These are phyloP conservation scores for Eucalyptus paniculata DNA, from an alignment of 345 rosid species.

Conservation along the genomic window DNA sequence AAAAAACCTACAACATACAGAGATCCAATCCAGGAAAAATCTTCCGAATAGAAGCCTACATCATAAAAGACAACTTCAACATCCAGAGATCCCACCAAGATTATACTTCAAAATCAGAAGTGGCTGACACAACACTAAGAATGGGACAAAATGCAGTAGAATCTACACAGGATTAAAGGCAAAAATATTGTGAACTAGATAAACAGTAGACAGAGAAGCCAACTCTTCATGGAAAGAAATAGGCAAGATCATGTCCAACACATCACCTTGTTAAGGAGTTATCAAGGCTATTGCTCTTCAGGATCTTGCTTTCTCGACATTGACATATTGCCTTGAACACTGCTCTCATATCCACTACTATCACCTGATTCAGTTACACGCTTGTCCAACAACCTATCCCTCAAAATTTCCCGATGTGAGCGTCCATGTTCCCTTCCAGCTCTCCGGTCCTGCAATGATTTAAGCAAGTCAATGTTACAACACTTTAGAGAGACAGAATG, in stretches of 20 bases:
- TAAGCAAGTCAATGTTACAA: not conserved
- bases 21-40: not conserved
- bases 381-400: constrained; percentile 27
- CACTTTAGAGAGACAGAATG: not conserved
- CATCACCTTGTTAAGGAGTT: not conserved
- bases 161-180: not conserved
- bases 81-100: not conserved
- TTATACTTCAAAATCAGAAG: not conserved
- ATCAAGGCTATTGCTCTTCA: constrained; percentile 19
- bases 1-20: not conserved
- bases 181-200: not conserved
- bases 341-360: constrained; percentile 68
- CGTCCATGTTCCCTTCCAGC: constrained; percentile 35
- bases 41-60: not conserved
- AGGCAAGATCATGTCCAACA: not conserved
- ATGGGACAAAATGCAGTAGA: not conserved
- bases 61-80: not conserved
- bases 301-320: constrained; percentile 29
- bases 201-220: not conserved
- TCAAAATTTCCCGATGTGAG: constrained; percentile 8
- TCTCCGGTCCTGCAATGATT: constrained; percentile 41
- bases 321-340: constrained; percentile 22
- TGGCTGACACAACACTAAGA: not conserved
- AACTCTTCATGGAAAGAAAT: not conserved
- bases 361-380: constrained; percentile 56